Percentiles rank a stretch among this genome's conserved stretches.
Conservation (phyloP, 2,329 filamentous ascomycete genomes). For the Graphilbum fragrans region DNA sequence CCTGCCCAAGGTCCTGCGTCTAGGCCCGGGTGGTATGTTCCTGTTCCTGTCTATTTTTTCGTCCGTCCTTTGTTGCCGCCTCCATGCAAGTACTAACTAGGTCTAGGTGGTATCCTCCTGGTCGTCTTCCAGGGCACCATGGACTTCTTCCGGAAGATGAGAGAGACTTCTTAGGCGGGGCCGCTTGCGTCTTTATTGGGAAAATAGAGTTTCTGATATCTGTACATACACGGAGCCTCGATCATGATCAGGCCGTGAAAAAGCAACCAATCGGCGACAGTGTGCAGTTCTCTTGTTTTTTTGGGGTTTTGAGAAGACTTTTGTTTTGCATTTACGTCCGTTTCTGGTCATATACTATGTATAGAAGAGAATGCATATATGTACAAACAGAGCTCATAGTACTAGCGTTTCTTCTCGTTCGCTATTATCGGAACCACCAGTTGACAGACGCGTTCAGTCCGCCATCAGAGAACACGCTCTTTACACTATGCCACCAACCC, state of each 20-base stretch:
- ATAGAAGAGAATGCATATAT: background rate
- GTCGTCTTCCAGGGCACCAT: slow-evolving; percentile 81
- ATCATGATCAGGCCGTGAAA: too few species aligned
- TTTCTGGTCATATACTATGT: background rate
- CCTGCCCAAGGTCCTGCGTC: slow-evolving; percentile 79
- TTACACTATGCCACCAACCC: slow-evolving; percentile 81
- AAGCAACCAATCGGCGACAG: too few species aligned
- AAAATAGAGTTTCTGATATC: too few species aligned
- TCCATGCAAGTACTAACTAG: slow-evolving; percentile 9
- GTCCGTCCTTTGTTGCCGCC: slow-evolving; percentile 29
- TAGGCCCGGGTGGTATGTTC: slow-evolving; percentile 44
- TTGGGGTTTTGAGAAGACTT: background rate
- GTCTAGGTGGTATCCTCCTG: slow-evolving; percentile 55
- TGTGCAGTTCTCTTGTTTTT: too few species aligned
- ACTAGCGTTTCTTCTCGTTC: too few species aligned
- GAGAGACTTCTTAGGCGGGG: too few species aligned
- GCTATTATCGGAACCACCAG: slow-evolving; percentile 65
- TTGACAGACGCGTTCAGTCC: slow-evolving; percentile 41
- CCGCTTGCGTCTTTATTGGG: too few species aligned
- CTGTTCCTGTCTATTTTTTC: background rate
- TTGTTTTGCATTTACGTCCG: background rate
- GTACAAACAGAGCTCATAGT: background rate
- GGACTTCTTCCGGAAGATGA: slow-evolving; percentile 76
- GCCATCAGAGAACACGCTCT: slow-evolving; percentile 38
- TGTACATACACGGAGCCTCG: too few species aligned